These are phyloP conservation scores for Penicillium herquei DNA, from an alignment of 495 filamentous ascomycete genomes.

Conservation along the genomic window DNA sequence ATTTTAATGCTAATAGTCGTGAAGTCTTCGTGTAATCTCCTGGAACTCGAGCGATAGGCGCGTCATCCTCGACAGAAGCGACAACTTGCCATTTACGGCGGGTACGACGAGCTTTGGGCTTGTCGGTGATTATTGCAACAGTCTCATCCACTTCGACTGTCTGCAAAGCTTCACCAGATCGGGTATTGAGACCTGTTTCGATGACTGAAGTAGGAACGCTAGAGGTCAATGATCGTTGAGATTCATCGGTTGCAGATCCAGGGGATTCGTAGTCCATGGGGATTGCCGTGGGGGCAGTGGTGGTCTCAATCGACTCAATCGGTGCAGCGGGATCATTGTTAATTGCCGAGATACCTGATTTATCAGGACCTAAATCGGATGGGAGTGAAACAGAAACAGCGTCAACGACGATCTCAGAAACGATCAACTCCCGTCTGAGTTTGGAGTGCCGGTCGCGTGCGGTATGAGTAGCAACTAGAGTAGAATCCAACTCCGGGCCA, in stretches of 20 bases:
- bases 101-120: conserved; percentile 19
- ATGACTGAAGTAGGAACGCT: conserved; percentile 40
- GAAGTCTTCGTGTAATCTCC: conserved; percentile 79
- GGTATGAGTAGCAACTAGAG: neutral
- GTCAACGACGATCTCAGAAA: conserved; percentile 7
- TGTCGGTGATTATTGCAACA: conserved; percentile 13
- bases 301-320: conserved; percentile 3
- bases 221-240: conserved; percentile 37
- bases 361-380: conserved; percentile 1
- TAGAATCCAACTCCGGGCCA: conserved; percentile 7
- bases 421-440: conserved; percentile 16
- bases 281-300: conserved; percentile 3
- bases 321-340: neutral
- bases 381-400: conserved; percentile 4
- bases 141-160: conserved; percentile 25
- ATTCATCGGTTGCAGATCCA: conserved; percentile 32
- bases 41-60: conserved; percentile 52
- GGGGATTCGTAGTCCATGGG: conserved; percentile 32
- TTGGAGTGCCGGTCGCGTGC: conserved; percentile 13
- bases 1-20: conserved; percentile 66
- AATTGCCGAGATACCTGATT: neutral
- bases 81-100: conserved; percentile 32
- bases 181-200: conserved; percentile 25
- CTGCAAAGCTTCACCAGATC: conserved; percentile 24
- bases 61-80: conserved; percentile 43